phyloP scores from a whole-genome alignment of 2,329 filamentous ascomycete genomes.

The Fusarium circinatum region DNA sequence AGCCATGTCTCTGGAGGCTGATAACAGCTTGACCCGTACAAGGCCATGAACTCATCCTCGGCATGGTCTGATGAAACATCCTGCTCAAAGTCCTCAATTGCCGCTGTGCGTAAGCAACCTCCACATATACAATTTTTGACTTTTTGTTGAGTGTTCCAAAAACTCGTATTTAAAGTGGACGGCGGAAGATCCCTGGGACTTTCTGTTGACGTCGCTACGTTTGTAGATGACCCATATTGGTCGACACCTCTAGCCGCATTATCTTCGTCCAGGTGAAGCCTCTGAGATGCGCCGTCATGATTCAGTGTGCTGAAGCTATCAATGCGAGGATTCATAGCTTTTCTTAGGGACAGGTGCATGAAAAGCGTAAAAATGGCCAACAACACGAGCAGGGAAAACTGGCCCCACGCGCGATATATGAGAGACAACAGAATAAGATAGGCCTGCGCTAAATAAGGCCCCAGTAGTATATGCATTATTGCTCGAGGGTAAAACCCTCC shows the following conservation, averaged over 20 bases:
- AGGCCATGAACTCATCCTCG: not conserved
- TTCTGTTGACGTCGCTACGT: rapidly evolving
- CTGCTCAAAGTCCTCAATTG: rapidly evolving
- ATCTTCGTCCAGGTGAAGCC: rapidly evolving
- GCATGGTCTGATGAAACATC: not conserved
- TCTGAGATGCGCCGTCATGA: rapidly evolving
- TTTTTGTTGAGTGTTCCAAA: rapidly evolving
- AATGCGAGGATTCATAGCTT: not conserved
- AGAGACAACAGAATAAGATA: not conserved
- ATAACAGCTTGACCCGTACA: not conserved
- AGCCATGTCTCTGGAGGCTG: not conserved
- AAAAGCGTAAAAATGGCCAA: rapidly evolving
- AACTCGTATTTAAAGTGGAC: rapidly evolving
- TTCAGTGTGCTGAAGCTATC: not conserved
- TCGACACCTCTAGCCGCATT: rapidly evolving
- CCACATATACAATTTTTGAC: not conserved
- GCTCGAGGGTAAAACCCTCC: not conserved
- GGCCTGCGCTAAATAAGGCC: not conserved
- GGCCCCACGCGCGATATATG: rapidly evolving
- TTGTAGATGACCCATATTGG: not conserved
- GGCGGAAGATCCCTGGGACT: rapidly evolving
- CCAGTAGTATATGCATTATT: not conserved
- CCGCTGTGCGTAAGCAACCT: rapidly evolving
- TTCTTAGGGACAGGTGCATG: not conserved
- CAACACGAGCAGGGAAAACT: not conserved